phyloP scores from a whole-genome alignment of 169 alveolate species.

The Plasmodium yoelii region DNA sequence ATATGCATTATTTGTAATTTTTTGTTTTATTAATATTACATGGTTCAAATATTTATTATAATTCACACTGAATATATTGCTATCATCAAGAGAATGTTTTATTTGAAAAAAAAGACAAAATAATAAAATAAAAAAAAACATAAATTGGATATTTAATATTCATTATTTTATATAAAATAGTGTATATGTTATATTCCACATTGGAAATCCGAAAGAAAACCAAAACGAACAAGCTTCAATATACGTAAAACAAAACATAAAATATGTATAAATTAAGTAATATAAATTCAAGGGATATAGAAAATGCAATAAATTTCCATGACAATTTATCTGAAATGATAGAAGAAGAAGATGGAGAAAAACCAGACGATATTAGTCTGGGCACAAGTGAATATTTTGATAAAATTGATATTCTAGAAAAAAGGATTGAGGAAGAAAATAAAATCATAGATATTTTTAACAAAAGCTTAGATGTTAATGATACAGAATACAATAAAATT shows the following conservation, averaged over 20 bases:
- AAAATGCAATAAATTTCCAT: neutral
- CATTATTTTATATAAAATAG: too few relatives aligned
- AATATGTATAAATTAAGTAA: neutral
- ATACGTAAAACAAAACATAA: conserved; percentile 7
- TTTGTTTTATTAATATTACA: too few relatives aligned
- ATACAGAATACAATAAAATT: neutral
- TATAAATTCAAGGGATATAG: conserved; percentile 6
- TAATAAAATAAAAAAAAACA: too few relatives aligned
- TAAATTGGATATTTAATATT: too few relatives aligned
- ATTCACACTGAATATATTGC: too few relatives aligned
- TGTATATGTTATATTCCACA: too few relatives aligned
- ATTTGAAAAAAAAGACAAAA: too few relatives aligned
- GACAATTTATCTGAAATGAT: neutral
- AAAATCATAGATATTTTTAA: conserved; percentile 4
- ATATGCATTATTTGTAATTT: conserved; percentile 1
- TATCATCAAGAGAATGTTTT: too few relatives aligned
- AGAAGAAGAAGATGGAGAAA: neutral
- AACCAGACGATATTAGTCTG: neutral
- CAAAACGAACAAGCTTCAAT: neutral
- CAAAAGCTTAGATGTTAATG: neutral
- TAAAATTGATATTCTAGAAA: conserved; percentile 6
- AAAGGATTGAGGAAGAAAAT: conserved; percentile 11
- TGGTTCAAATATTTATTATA: too few relatives aligned
- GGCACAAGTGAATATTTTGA: neutral
- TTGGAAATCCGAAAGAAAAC: too few relatives aligned